These are phyloP conservation scores for Penicillium corylophilum DNA, from an alignment of 2,329 filamentous ascomycete genomes.

Conservation along the genomic window DNA sequence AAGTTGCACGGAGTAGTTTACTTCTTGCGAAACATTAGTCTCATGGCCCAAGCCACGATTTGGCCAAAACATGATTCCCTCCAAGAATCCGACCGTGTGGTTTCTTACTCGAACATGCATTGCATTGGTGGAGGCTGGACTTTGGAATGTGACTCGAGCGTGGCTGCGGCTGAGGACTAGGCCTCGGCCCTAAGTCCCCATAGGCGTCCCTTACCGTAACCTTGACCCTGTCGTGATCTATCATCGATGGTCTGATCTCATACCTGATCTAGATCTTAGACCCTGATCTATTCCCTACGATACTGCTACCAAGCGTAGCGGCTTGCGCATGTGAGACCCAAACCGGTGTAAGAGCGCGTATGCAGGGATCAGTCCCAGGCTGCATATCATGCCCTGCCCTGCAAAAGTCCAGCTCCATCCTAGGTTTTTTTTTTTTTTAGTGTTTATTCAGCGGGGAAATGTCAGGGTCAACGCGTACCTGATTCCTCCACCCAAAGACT, in stretches of 20 bases:
- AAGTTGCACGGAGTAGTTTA: background rate
- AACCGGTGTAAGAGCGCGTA: constrained; percentile 1
- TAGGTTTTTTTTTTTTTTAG: background rate
- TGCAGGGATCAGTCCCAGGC: constrained; percentile 4
- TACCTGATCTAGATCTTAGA: background rate
- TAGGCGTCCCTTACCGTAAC: background rate
- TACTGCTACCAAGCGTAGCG: background rate
- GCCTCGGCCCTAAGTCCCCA: background rate
- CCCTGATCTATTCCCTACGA: background rate
- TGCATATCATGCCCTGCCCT: constrained; percentile 5
- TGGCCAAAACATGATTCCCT: background rate
- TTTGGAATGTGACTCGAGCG: background rate
- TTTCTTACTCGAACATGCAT: background rate
- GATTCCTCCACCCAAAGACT: constrained; percentile 1
- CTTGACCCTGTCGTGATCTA: background rate
- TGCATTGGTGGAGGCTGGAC: background rate
- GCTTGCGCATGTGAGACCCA: background rate
- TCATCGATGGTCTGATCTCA: background rate
- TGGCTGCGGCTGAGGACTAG: background rate
- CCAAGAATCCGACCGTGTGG: background rate
- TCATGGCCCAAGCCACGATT: background rate
- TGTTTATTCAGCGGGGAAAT: background rate
- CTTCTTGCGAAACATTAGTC: background rate
- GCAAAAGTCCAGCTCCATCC: constrained; percentile 3
- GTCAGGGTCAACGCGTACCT: background rate